Conservation (phyloP, 2,329 filamentous ascomycete genomes). For the Aspergillus novofumigatus region DNA sequence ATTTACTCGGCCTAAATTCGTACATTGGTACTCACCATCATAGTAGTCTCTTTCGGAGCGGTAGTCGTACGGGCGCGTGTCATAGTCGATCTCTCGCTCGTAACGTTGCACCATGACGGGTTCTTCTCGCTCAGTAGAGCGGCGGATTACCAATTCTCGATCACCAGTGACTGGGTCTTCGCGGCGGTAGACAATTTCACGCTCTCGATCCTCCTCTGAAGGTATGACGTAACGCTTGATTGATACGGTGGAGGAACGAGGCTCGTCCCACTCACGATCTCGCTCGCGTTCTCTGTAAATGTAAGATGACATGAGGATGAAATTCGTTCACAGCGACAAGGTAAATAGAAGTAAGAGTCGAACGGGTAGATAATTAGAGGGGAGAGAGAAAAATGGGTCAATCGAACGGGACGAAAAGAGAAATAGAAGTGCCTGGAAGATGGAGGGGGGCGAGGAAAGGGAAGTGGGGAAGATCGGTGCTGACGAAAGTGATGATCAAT, state of each 20-base stretch:
- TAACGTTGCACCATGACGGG: slow-evolving; percentile 42
- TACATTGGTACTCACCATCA: slow-evolving; percentile 44
- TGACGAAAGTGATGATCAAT: slow-evolving; percentile 1
- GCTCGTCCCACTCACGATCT: slow-evolving; percentile 41
- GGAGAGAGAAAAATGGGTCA: slow-evolving; percentile 1
- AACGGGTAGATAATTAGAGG: background rate
- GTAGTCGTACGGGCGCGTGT: slow-evolving; percentile 42
- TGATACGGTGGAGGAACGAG: slow-evolving; percentile 37
- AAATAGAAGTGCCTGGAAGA: background rate
- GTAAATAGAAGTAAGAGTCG: slow-evolving; percentile 2
- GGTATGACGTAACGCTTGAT: slow-evolving; percentile 56
- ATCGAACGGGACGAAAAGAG: slow-evolving; percentile 3
- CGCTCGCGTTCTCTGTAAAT: slow-evolving; percentile 38
- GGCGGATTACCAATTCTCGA: slow-evolving; percentile 43
- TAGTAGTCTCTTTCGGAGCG: slow-evolving; percentile 44
- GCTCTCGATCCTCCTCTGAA: slow-evolving; percentile 36
- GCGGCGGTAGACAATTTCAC: slow-evolving; percentile 24
- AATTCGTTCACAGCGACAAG: slow-evolving; percentile 1
- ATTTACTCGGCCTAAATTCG: slow-evolving; percentile 38
- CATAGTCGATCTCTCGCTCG: slow-evolving; percentile 44
- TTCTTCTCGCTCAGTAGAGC: slow-evolving; percentile 44
- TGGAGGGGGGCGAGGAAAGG: slow-evolving; percentile 7
- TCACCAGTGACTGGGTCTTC: slow-evolving; percentile 31
- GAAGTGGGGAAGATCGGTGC: slow-evolving; percentile 11
- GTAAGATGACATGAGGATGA: slow-evolving; percentile 28